These are phyloP conservation scores for Thinopyrum elongatum DNA, from an alignment of 176 grass and related monocot species.

Conservation along the genomic window DNA sequence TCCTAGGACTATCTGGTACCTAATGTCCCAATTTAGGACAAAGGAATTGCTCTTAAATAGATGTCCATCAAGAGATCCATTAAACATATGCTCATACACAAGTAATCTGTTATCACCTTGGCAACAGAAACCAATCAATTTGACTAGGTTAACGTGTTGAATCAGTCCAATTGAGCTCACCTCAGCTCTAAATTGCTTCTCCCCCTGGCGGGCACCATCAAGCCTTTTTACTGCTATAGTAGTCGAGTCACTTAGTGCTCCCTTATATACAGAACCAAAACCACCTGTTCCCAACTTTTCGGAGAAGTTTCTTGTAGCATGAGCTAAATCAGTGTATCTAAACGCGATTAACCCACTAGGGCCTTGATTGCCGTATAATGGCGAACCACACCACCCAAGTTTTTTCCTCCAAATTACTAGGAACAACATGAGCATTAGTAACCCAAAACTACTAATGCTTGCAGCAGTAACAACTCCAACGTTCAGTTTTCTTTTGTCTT, in stretches of 20 bases:
- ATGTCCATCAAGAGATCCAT: conserved; percentile 52
- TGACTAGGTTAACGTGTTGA: conserved; percentile 58
- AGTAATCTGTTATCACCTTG: conserved; percentile 45
- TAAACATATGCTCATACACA: conserved; percentile 58
- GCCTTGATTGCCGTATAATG: background rate
- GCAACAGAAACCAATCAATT: conserved; percentile 54
- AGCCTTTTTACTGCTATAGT: conserved; percentile 53
- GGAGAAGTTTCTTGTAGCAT: conserved; percentile 44
- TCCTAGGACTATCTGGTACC: conserved; percentile 42
- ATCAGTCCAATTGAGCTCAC: conserved; percentile 58
- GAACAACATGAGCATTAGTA: background rate
- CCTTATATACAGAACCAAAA: conserved; percentile 59
- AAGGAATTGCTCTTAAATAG: conserved; percentile 28
- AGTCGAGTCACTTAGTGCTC: conserved; percentile 32
- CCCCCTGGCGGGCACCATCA: conserved; percentile 33
- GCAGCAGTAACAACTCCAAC: conserved; percentile 4
- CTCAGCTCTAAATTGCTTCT: conserved; percentile 62
- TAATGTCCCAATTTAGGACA: conserved; percentile 34
- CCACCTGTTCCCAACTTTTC: conserved; percentile 48
- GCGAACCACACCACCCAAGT: background rate
- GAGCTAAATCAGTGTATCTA: background rate
- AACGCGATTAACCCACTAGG: background rate
- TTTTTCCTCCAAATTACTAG: background rate
- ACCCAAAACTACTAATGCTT: background rate
- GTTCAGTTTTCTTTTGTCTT: background rate